Base-by-base conservation (phyloP, 495 filamentous ascomycete species). In the Tuber aestivum region DNA sequence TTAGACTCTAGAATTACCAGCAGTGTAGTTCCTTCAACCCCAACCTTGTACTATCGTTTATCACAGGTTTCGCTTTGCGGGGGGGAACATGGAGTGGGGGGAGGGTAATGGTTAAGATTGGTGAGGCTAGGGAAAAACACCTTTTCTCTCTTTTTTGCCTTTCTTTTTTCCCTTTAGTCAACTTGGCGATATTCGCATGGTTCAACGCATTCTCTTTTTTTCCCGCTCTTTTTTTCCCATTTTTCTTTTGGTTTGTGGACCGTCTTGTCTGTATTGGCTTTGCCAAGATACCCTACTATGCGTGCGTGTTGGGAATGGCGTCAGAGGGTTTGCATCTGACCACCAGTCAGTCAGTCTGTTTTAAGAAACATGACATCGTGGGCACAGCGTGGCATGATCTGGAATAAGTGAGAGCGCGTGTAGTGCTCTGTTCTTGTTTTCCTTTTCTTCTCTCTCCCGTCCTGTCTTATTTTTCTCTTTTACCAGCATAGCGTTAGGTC, bases 1-100 rank as follows among this genome's bases (percentile, higher is more conserved):
- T 99, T 82, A 89, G 92, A 83, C 88, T 99, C 76, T 97, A 85
- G 86, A 79, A 68, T n/a, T 68, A 40, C 35, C 18, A 65, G 56
- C 27, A 35, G 56, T 12, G 32, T 65, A 2, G 56, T 18, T 5
- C 56, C 5, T 65, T 35, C 27, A 65, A 35, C 35, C 27, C 56
- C 27, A 32, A 61, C 32, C 32, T 61, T 16, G n/a, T 32, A 32
- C 50, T 65, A 32, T 65, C 27, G 56, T 35, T 35, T 65, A 65
- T 65, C 56, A 18, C 2, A 3, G 56, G 27, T 16, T 65, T 65
- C 14, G 14, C 27, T 65, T 32, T n/a, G 21, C 23, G 37, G 37
- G 65, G 65, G 12, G n/a, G 10, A 72, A 45, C 10, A 16, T 45
- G 72, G 73, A 32, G 75, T 16, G 69, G 75, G 35, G 40, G 16